Evolutionary conservation across 129 eudicot species (phyloP), one percentile per base, ranked within the genome.

Genomic region (Escallonia rubra): DNA sequence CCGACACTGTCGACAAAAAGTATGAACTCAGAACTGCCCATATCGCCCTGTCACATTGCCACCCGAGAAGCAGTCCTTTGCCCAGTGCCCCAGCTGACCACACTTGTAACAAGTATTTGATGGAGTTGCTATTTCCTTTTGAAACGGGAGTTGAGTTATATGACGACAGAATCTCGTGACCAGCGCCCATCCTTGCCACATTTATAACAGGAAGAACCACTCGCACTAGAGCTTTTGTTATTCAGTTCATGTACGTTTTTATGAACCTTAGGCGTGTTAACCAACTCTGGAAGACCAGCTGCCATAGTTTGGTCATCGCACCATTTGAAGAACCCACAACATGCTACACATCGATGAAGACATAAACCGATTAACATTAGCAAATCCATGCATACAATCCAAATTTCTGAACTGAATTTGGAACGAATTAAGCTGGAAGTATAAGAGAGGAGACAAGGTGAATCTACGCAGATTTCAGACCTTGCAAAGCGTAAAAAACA

Each of bases 141-240:
- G 44, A 53, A 48, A 11, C 13, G 45, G 63, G 13, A 7, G 56
- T 8, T n/a, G 50, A 8, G 3, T 23, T 13, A 14, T 43, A 46
- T 49, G 74, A 45, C 4, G 73, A 1, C 43, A 45, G 16, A 69
- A 51, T 69, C 74, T 69, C 44, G 45, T 46, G 75, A 68, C 75
- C 75, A 71, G 34, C 60, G 75, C 10, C 75, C 75, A 16, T 71
- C 68, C 53, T 38, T 15, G 75, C 68, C 68, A 51, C 75, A 71
- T 50, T 71, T 71, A 68, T 48, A 71, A 42, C 75, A 60, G 60
- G 74, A 9, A 10, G 68, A 61, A 16, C 53, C 23, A 41, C n/a
- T 61, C 12, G 53, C 4, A 44, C 38, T 23, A 42, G 9, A 42
- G 75, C 39, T 63, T 52, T 71, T 71, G 68, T 41, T 42, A 50